Evolutionary conservation across 441 rosid species (phyloP).

Genomic region (Sinapis alba): DNA sequence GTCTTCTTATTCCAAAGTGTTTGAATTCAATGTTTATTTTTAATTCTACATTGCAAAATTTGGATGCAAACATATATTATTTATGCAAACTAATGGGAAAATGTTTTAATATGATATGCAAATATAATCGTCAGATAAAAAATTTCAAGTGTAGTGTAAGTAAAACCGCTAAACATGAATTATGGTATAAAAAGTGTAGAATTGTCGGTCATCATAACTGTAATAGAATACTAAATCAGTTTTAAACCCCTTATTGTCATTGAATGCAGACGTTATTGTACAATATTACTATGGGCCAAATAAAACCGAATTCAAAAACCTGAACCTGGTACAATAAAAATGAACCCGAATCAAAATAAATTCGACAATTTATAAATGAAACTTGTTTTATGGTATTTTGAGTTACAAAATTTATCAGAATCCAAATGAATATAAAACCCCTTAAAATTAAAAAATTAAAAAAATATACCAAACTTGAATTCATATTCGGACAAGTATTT

Average conservation of each 20-base stretch:
- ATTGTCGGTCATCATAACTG: background rate
- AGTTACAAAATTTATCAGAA: no score
- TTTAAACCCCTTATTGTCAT: background rate
- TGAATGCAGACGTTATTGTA: background rate
- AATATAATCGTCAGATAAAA: background rate
- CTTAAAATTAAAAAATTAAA: no score
- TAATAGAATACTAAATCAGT: background rate
- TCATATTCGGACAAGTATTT: no score
- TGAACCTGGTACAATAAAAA: no score
- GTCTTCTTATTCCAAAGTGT: background rate
- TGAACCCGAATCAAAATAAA: no score
- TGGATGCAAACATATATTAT: background rate
- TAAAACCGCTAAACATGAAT: background rate
- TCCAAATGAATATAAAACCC: no score
- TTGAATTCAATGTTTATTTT: background rate
- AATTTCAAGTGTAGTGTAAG: background rate
- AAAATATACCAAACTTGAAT: no score
- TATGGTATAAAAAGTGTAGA: background rate
- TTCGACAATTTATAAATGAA: no score
- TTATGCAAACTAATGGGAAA: background rate
- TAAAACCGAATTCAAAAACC: background rate
- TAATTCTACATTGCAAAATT: background rate
- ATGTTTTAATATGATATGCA: background rate
- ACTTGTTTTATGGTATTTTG: no score
- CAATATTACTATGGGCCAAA: no score